phyloP scores from a whole-genome alignment of 2,329 filamentous ascomycete genomes.

The Aspergillus ibericus region DNA sequence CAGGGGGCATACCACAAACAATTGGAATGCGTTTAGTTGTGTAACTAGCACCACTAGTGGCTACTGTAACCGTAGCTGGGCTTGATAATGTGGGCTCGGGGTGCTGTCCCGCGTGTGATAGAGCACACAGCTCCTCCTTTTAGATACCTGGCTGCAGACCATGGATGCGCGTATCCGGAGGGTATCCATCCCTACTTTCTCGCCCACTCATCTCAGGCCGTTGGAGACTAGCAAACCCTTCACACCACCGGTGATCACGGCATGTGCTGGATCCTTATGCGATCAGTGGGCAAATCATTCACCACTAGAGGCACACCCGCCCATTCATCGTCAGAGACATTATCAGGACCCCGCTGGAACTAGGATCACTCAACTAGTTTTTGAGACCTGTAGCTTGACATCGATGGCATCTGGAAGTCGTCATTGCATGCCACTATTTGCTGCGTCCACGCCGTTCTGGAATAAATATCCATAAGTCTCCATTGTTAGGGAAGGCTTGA shows the following conservation, averaged over 20 bases:
- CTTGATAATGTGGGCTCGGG: background rate
- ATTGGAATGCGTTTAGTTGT: background rate
- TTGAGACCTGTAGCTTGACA: background rate
- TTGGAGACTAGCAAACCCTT: background rate
- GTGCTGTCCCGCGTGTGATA: background rate
- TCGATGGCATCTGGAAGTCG: slow-evolving; percentile 1
- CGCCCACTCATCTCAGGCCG: background rate
- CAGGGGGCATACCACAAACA: background rate
- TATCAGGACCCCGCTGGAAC: background rate
- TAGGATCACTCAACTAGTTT: background rate
- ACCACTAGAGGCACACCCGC: background rate
- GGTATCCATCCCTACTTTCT: background rate
- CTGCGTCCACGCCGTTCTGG: background rate
- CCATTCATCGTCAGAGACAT: background rate
- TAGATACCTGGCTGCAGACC: background rate
- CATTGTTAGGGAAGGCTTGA: background rate
- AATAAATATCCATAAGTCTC: background rate
- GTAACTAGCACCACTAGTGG: background rate
- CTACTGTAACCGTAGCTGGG: background rate
- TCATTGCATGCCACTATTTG: background rate
- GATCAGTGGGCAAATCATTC: slow-evolving; percentile 8
- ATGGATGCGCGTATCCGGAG: slow-evolving; percentile 1
- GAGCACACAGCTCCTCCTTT: background rate
- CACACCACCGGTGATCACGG: slow-evolving; percentile 12
- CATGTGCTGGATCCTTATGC: slow-evolving; percentile 17